Evolutionary conservation across 495 filamentous ascomycete species (phyloP).

Genomic region (Hypomontagnella submonticulosa): DNA sequence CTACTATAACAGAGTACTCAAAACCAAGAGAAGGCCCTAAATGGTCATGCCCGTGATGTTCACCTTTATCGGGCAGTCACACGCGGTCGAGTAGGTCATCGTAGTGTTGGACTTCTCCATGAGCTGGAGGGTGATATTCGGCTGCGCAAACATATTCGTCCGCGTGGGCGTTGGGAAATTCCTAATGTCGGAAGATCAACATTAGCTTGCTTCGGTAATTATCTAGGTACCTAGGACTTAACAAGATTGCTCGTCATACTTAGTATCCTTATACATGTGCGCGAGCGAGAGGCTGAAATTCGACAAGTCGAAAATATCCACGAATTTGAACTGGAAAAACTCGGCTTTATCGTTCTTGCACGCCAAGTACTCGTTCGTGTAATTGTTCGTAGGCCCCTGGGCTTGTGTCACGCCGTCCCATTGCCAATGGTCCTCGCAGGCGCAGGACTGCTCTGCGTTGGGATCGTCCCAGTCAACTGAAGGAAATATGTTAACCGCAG

Average conservation of each 20-base stretch:
- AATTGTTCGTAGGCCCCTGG: constrained; percentile 28
- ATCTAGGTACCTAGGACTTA: neutral
- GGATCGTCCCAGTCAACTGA: constrained; percentile 51
- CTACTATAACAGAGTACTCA: too few species aligned
- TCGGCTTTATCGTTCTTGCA: constrained; percentile 37
- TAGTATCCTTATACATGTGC: constrained; percentile 47
- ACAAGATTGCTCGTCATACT: constrained; percentile 32
- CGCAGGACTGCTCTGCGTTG: constrained; percentile 48
- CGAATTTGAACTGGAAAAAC: constrained; percentile 44
- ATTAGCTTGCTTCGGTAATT: constrained; percentile 6
- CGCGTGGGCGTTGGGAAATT: constrained; percentile 39
- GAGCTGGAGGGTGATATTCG: constrained; percentile 27
- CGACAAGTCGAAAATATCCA: constrained; percentile 38
- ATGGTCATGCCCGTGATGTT: constrained; percentile 32
- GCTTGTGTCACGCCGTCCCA: constrained; percentile 47
- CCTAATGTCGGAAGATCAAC: constrained; percentile 22
- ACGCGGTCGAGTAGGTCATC: constrained; percentile 13
- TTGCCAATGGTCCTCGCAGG: constrained; percentile 43
- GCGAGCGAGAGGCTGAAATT: constrained; percentile 49
- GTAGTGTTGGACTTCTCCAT: constrained; percentile 16
- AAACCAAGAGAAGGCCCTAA: neutral
- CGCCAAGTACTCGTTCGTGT: constrained; percentile 34
- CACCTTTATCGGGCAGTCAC: constrained; percentile 18
- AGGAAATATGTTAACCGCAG: neutral
- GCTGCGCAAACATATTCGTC: constrained; percentile 24